phyloP scores from a whole-genome alignment of 2,329 filamentous ascomycete genomes.

The Capronia epimyces region DNA sequence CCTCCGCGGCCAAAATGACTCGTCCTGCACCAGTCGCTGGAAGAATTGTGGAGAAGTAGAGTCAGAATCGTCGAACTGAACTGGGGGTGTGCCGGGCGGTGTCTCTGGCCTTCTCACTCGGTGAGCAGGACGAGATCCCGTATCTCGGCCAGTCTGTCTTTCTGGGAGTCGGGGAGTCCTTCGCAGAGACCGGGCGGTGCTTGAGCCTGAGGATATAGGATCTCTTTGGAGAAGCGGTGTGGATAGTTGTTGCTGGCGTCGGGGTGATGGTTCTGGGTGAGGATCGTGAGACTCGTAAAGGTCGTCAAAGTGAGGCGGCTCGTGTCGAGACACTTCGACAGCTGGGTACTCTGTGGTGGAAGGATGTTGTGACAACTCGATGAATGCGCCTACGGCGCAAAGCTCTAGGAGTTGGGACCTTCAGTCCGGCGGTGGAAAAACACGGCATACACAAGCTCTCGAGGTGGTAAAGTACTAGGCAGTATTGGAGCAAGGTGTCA shows the following conservation, averaged over 20 bases:
- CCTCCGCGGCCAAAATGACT: conserved; percentile 50
- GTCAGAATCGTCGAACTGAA: conserved; percentile 23
- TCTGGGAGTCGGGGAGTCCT: conserved; percentile 50
- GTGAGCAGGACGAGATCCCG: conserved; percentile 30
- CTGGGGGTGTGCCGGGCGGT: conserved; percentile 15
- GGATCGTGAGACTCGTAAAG: conserved; percentile 51
- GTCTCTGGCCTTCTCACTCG: conserved; percentile 22
- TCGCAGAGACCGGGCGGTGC: conserved; percentile 49
- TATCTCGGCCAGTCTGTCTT: conserved; percentile 38
- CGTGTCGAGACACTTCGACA: conserved; percentile 36
- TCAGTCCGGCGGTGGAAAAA: not conserved
- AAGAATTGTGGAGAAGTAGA: conserved; percentile 33
- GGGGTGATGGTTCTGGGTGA: conserved; percentile 20
- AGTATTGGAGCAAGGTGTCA: conserved; percentile 10
- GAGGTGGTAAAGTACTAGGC: conserved; percentile 13
- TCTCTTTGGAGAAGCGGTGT: conserved; percentile 17
- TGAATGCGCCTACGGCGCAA: conserved; percentile 12
- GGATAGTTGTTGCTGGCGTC: conserved; percentile 29
- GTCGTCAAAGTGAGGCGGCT: conserved; percentile 44
- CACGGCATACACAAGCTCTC: conserved; percentile 1
- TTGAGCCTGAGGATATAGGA: conserved; percentile 48
- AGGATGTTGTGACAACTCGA: conserved; percentile 20
- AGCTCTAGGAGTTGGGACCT: conserved; percentile 17
- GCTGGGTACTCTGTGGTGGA: conserved; percentile 3
- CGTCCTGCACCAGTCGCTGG: conserved; percentile 33